Evolutionary conservation across 345 rosid genomes (phyloP).

Genomic region (Eucalyptus coolabah): DNA sequence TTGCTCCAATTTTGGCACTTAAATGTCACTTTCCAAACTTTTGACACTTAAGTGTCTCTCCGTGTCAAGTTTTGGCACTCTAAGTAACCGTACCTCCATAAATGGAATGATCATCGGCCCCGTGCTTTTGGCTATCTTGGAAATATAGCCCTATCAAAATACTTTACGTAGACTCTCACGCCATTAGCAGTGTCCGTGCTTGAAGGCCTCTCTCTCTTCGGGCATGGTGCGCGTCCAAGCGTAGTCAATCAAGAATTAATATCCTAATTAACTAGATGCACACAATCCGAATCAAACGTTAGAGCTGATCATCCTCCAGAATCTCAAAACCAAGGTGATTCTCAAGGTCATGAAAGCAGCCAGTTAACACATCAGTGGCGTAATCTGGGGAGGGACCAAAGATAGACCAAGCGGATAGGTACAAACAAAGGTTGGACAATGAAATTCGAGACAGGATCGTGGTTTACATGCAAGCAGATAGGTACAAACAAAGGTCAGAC

Average conservation of each 20-base stretch:
- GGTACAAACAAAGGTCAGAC: neutral
- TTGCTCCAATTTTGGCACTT: fast-evolving
- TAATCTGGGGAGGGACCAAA: neutral
- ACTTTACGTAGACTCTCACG: neutral
- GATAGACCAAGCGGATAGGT: neutral
- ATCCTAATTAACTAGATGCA: neutral
- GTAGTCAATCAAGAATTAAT: neutral
- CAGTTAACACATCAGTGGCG: neutral
- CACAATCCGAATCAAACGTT: neutral
- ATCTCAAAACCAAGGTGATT: neutral
- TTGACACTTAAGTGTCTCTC: fast-evolving
- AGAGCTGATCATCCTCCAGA: neutral
- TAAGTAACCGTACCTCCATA: too few species aligned
- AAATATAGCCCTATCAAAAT: neutral
- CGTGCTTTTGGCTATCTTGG: neutral
- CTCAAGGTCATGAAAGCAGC: neutral
- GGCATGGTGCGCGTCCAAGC: neutral
- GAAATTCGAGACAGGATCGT: neutral
- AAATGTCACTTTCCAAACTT: too few species aligned
- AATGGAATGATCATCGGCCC: neutral
- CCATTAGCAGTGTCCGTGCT: neutral
- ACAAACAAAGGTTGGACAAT: neutral
- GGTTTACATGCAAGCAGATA: neutral
- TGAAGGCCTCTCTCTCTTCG: neutral
- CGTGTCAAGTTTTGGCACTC: too few species aligned